Conservation (phyloP, 305 asterid species). For the Fraxinus latifolia region DNA sequence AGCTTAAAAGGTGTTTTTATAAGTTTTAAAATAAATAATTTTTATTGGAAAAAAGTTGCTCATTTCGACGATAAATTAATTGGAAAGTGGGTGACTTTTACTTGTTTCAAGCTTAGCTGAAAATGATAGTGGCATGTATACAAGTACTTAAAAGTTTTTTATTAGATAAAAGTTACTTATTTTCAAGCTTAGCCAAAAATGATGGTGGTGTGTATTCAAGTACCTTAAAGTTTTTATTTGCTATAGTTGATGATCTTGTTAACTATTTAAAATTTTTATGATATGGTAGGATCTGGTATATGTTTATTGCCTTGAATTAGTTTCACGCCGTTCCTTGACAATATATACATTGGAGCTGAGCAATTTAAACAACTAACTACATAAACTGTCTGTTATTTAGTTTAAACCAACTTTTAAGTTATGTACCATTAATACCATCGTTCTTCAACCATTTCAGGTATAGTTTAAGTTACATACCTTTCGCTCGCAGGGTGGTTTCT, state of each 20-base stretch:
- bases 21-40: not conserved
- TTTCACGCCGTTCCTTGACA: not conserved
- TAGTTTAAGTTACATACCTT: slow-evolving; percentile 89
- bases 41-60: not conserved
- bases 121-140: not conserved
- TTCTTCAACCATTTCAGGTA: slow-evolving; percentile 60
- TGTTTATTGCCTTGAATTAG: not conserved
- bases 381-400: not conserved
- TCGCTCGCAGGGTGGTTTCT: slow-evolving; percentile 86
- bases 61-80: not conserved
- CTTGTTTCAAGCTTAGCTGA: not conserved
- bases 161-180: not conserved
- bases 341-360: not conserved
- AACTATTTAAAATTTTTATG: not conserved
- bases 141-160: not conserved
- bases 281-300: not conserved
- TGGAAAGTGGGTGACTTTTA: not conserved
- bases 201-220: too few relatives aligned
- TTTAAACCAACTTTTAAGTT: not conserved
- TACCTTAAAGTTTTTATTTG: not conserved
- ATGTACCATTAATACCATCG: not conserved
- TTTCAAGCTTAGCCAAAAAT: too few relatives aligned
- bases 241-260: not conserved
- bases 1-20: not conserved
- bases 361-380: not conserved